These are phyloP conservation scores for Copromyces sp. DNA, from an alignment of 495 filamentous ascomycete genomes.

Conservation along the genomic window DNA sequence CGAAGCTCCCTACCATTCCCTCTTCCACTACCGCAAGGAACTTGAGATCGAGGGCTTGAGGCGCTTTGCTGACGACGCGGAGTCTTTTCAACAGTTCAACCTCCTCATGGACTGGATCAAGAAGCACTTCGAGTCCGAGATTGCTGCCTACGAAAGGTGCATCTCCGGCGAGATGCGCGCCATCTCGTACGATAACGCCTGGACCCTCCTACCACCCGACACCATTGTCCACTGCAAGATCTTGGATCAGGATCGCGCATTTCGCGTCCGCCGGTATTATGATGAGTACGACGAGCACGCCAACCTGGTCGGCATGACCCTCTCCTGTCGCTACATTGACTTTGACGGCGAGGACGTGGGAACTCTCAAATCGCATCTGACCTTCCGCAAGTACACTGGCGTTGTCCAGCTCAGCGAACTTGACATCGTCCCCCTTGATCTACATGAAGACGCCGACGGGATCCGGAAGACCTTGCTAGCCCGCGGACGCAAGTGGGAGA, in stretches of 20 bases:
- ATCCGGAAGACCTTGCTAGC: slow-evolving; percentile 13
- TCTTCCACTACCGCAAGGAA: slow-evolving; percentile 24
- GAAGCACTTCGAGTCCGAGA: slow-evolving; percentile 22
- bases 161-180: slow-evolving; percentile 12
- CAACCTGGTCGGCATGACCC: neutral
- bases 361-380: slow-evolving; percentile 8
- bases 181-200: slow-evolving; percentile 26
- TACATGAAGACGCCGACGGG: slow-evolving; percentile 14
- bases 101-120: slow-evolving; percentile 28
- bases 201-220: slow-evolving; percentile 26
- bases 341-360: slow-evolving; percentile 27
- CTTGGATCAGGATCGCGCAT: slow-evolving; percentile 20
- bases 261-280: slow-evolving; percentile 9
- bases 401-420: slow-evolving; percentile 19
- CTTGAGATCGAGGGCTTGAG: slow-evolving; percentile 16
- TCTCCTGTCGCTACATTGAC: slow-evolving; percentile 16
- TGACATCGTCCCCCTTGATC: slow-evolving; percentile 15
- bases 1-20: slow-evolving; percentile 19
- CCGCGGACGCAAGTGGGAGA: slow-evolving; percentile 26
- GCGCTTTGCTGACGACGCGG: slow-evolving; percentile 22
- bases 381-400: slow-evolving; percentile 19
- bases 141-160: slow-evolving; percentile 22
- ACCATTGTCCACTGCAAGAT: slow-evolving; percentile 19
- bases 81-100: slow-evolving; percentile 17
- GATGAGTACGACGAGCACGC: slow-evolving; percentile 11